These are phyloP conservation scores for Daldinia loculata DNA, from an alignment of 495 filamentous ascomycete genomes.

Conservation along the genomic window DNA sequence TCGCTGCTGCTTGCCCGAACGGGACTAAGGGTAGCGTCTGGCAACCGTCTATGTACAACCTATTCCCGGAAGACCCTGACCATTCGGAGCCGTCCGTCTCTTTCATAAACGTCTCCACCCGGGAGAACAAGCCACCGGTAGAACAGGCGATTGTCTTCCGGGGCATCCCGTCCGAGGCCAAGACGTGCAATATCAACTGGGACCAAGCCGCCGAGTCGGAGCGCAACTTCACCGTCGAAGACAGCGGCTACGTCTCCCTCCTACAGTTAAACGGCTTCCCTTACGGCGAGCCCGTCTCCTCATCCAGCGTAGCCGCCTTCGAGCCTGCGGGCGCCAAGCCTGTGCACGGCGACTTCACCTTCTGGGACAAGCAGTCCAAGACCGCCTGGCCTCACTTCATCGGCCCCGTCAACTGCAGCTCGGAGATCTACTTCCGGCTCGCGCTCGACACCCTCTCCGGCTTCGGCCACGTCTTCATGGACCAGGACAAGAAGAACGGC, in stretches of 20 bases:
- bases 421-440: constrained; percentile 34
- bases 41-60: constrained; percentile 57
- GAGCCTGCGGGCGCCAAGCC: background rate
- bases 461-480: constrained; percentile 36
- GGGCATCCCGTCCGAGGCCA: constrained; percentile 44
- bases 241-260: constrained; percentile 39
- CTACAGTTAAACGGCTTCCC: constrained; percentile 47
- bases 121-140: constrained; percentile 34
- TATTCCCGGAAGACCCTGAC: constrained; percentile 61
- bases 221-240: constrained; percentile 47
- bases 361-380: constrained; percentile 32
- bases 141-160: constrained; percentile 49
- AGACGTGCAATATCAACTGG: constrained; percentile 48
- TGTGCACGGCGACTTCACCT: constrained; percentile 36
- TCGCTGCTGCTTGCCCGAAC: constrained; percentile 6
- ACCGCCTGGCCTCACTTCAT: constrained; percentile 22
- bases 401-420: constrained; percentile 29
- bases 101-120: constrained; percentile 41
- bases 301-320: constrained; percentile 17
- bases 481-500: constrained; percentile 40
- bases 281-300: constrained; percentile 13
- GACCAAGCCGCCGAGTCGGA: constrained; percentile 41
- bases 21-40: constrained; percentile 65
- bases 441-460: constrained; percentile 15
- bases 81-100: constrained; percentile 49